Evolutionary conservation across 208 protist genomes (phyloP).

Genomic region (Blechomonas ayalai): DNA sequence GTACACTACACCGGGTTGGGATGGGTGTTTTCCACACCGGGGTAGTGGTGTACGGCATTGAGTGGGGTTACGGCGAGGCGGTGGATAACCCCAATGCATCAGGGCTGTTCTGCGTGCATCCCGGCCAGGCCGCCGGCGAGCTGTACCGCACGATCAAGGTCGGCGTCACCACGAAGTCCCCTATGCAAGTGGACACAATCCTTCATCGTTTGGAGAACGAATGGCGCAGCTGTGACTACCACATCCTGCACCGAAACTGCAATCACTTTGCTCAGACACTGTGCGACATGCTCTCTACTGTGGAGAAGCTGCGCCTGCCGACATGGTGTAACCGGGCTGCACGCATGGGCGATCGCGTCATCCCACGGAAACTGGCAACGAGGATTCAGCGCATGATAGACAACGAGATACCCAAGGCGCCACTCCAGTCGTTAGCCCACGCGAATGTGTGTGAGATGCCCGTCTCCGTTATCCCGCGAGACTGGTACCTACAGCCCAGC

Average conservation of each 20-base stretch:
- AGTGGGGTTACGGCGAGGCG: constrained; percentile 86
- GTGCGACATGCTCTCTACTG: constrained; percentile 70
- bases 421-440: constrained; percentile 5
- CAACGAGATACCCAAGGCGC: constrained; percentile 54
- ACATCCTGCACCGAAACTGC: constrained; percentile 89
- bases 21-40: constrained; percentile 86
- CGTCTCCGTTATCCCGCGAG: constrained; percentile 56
- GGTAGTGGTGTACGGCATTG: constrained; percentile 86
- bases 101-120: constrained; percentile 75
- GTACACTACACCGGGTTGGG: constrained; percentile 53
- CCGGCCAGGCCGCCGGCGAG: constrained; percentile 52
- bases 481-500: constrained; percentile 68
- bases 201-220: constrained; percentile 82
- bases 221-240: constrained; percentile 81
- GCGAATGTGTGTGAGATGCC: constrained; percentile 40
- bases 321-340: constrained; percentile 87
- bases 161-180: constrained; percentile 66
- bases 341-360: constrained; percentile 45
- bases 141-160: constrained; percentile 63
- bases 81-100: constrained; percentile 49
- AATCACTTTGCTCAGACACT: constrained; percentile 87
- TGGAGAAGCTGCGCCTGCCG: constrained; percentile 63
- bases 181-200: constrained; percentile 82
- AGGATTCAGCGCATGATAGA: constrained; percentile 75
- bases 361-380: constrained; percentile 62